These are phyloP conservation scores for Allomyces arbusculus DNA, from an alignment of 192 early-diverging fungal species.

Conservation along the genomic window DNA sequence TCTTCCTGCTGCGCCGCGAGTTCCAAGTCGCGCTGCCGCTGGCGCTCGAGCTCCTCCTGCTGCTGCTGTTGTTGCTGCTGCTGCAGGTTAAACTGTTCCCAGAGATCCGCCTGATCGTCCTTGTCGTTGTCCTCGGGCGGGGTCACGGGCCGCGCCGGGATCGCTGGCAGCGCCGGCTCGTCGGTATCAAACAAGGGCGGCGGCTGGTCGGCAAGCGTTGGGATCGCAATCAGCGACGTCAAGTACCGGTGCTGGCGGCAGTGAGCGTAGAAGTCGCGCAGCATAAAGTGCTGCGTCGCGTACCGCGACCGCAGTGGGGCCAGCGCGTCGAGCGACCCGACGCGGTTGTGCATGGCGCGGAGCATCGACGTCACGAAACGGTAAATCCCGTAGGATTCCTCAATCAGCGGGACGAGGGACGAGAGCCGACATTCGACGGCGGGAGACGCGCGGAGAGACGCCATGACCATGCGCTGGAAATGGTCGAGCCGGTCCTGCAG, in stretches of 20 bases:
- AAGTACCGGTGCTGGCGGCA: slow-evolving; percentile 75
- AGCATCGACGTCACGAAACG: slow-evolving; percentile 90
- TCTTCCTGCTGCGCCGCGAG: slow-evolving; percentile 35
- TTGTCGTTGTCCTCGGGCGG: slow-evolving; percentile 40
- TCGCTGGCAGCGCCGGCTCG: slow-evolving; percentile 16
- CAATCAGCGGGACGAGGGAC: slow-evolving; percentile 86
- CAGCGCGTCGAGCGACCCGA: slow-evolving; percentile 55
- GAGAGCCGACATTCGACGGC: slow-evolving; percentile 92
- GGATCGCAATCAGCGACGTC: slow-evolving; percentile 80
- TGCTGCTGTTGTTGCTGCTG: slow-evolving; percentile 34
- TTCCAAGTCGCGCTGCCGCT: slow-evolving; percentile 37
- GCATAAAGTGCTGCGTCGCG: slow-evolving; percentile 61
- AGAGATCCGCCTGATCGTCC: slow-evolving; percentile 18
- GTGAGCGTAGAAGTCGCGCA: slow-evolving; percentile 81
- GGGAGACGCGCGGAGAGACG: slow-evolving; percentile 51
- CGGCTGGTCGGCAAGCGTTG: slow-evolving; percentile 37
- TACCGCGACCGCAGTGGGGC: slow-evolving; percentile 70
- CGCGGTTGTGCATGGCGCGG: slow-evolving; percentile 63
- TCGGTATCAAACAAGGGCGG: not conserved
- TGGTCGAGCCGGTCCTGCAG: slow-evolving; percentile 79
- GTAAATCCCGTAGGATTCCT: slow-evolving; percentile 88
- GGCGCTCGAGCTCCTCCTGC: slow-evolving; percentile 39
- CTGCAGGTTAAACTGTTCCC: slow-evolving; percentile 5
- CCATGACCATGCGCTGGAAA: slow-evolving; percentile 78
- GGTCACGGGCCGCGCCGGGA: slow-evolving; percentile 17